These are phyloP conservation scores for Nothopassalora personata DNA, from an alignment of 2,329 filamentous ascomycete genomes.

Conservation along the genomic window DNA sequence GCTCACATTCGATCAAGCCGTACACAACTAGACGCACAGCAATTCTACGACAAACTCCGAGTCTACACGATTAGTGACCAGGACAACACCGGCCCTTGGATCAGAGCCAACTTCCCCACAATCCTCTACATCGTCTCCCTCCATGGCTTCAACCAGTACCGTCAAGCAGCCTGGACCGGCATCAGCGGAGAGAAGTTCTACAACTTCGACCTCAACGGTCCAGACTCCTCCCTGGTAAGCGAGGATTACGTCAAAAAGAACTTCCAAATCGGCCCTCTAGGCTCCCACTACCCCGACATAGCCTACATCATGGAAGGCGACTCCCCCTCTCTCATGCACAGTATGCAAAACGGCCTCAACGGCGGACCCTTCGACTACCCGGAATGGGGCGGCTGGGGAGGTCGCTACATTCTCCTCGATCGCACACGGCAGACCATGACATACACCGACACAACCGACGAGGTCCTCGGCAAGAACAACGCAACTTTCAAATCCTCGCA, in stretches of 20 bases:
- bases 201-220: constrained; percentile 45
- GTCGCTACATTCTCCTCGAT: constrained; percentile 40
- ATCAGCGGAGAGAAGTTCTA: constrained; percentile 49
- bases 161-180: constrained; percentile 51
- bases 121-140: constrained; percentile 53
- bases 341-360: constrained; percentile 46
- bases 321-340: constrained; percentile 48
- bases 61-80: constrained; percentile 57
- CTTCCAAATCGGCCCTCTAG: constrained; percentile 49
- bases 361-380: constrained; percentile 40
- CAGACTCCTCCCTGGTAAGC: constrained; percentile 45
- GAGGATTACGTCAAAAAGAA: constrained; percentile 50
- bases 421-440: constrained; percentile 33
- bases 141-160: constrained; percentile 54
- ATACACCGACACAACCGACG: constrained; percentile 36
- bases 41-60: constrained; percentile 41
- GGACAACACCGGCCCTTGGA: constrained; percentile 54
- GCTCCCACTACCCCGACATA: constrained; percentile 40
- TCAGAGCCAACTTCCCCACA: constrained; percentile 50
- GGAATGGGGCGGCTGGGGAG: constrained; percentile 48
- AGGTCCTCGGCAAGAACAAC: constrained; percentile 33
- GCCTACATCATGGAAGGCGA: constrained; percentile 52
- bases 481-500: constrained; percentile 39
- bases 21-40: constrained; percentile 30
- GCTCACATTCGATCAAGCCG: constrained; percentile 32